A percentile compares a stretch with the other conserved stretches of the same genome.
Evolutionary conservation across 345 rosid species (phyloP).

Genomic region (Salix koriyanagi): DNA sequence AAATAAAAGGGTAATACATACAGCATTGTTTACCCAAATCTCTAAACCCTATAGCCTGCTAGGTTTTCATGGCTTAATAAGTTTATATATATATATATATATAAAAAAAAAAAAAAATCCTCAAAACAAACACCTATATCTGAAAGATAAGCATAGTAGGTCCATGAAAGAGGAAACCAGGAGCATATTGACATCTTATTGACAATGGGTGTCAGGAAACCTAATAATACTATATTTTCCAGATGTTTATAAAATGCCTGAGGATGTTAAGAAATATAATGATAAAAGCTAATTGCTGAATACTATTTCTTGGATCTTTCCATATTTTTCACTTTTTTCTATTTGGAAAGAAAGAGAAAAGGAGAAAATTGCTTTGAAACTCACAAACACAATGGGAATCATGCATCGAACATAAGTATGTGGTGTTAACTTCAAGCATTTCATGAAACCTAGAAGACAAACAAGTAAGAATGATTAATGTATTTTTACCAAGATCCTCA

Average conservation of each 20-base stretch:
- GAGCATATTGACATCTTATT: neutral
- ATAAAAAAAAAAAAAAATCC: too few relatives aligned
- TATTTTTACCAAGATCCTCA: slow-evolving; percentile 81
- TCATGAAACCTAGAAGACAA: neutral
- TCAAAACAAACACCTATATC: too few relatives aligned
- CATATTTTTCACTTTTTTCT: neutral
- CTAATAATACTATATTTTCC: neutral
- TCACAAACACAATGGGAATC: neutral
- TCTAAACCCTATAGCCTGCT: neutral
- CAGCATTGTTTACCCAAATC: neutral
- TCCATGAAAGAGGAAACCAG: neutral
- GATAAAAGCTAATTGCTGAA: neutral
- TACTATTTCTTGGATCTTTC: neutral
- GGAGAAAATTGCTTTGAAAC: neutral
- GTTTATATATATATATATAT: too few relatives aligned
- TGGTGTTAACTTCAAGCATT: neutral
- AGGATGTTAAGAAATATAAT: neutral
- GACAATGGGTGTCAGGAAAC: neutral
- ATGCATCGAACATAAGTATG: neutral
- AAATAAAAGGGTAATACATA: neutral
- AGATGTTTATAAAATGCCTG: neutral
- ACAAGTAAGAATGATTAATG: neutral
- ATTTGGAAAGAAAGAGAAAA: neutral
- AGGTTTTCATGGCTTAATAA: neutral
- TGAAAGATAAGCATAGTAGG: neutral